Evolutionary conservation across 2,329 filamentous ascomycete species (phyloP), one percentile per base, ranked within the genome.

Genomic region (Fusarium newnesense): DNA sequence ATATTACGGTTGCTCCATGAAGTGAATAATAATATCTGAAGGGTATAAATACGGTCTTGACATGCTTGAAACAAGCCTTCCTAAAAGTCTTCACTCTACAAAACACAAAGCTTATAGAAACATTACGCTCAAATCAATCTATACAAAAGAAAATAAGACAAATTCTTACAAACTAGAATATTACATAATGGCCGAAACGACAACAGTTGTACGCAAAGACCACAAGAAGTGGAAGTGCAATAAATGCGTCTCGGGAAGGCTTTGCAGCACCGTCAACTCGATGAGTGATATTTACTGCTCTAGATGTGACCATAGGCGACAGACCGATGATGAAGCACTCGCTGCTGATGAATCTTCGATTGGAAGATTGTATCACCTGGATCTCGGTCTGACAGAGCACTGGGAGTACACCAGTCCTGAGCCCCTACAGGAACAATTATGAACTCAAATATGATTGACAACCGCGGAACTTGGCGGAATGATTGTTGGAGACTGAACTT

Each of bases 151-250:
- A 2, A 24, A 34, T 0, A 24, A 24, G 24, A 11, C 1, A 24
- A 24, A 4, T 1, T 5, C 1, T 19, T 5, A 37, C 3, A 40
- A 32, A 6, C 5, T 13, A 18, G 10, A 19, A 4, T 24, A 5
- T 11, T 13, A 1, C 13, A 21, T 0, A 2, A 62, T 62, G 60
- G 16, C 52, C 15, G 18, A 10, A 9, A 60, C 32, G 1, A 43
- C 52, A 5, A 56, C 58, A 3, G 34, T n/a, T 0, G 4, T 37
- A 9, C 52, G 60, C 9, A 62, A 60, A 30, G 63, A 66, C 36
- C 63, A 66, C 60, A 65, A 65, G 30, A 66, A 66, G 42, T 66
- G 63, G 63, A 65, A 58, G 15, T 66, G 63, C 12, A 64, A 65
- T 11, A 28, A 15, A 18, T 65, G 36, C 2, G 28, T 58, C 12